Base-by-base conservation (phyloP, 108 stramenopile genomes). In the Stephanodiscus minutulus region DNA sequence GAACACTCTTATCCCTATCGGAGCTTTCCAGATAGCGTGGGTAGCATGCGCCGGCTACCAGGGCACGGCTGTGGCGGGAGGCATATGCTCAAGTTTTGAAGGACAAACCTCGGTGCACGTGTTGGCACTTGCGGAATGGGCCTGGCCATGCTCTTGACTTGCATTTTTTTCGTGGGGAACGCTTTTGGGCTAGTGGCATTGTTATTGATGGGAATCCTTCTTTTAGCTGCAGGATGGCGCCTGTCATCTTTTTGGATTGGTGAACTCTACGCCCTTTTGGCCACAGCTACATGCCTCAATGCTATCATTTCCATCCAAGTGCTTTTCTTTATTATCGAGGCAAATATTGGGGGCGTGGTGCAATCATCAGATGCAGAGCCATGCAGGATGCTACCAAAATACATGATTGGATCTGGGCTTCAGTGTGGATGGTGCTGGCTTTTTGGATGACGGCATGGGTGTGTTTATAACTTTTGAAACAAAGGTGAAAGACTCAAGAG, bases 1-100 rank as follows among this genome's bases (percentile, higher is more conserved):
- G 13, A 81, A 76, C 46, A 84, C 83, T 17, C 41, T 58, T 11
- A 59, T 65, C 12, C 64, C 70, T 28, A 62, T 41, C 18, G 60
- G 65, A 57, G 39, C 39, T 29, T 79, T 82, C 73, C 36, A 79
- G 41, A 44, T 69, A 13, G 83, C 77, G 5, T 82, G 84, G 68
- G 84, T 88, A 1, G 71, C 84, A 18, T 65, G 70, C 22, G 85
- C 82, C 21, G 88, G 88, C 15, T 88, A 88, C 33, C 76, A 66
- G 41, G 82, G 85, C 21, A 88, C 85, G 17, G 85, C 88, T 4
- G n/a, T 85, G 20, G 48, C 71, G 8, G 88, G 88, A 28, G 74
- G 79, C 11, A 68, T 88, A 70, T 86, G 72, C 73, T 88, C 20
- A 25, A 85, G 39, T 86, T 85, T 54, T 85, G 88, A 35, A 46